Evolutionary conservation across 805 yeast species (phyloP).

Genomic region (Pichia heedii): DNA sequence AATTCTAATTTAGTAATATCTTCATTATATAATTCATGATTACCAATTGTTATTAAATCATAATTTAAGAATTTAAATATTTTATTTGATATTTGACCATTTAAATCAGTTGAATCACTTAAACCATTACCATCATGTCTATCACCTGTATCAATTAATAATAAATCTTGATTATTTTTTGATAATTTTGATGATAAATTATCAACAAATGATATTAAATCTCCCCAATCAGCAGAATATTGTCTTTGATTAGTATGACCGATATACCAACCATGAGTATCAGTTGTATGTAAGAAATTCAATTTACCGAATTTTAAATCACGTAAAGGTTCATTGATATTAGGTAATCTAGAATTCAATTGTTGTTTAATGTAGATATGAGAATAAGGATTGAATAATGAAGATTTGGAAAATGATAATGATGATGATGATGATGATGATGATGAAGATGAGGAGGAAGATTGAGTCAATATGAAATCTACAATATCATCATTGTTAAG

Average conservation of each 20-base stretch:
- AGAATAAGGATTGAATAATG: no score
- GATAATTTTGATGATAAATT: conserved; percentile 32
- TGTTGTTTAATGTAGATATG: conserved; percentile 19
- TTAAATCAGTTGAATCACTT: conserved; percentile 67
- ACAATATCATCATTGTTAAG: neutral
- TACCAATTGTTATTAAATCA: conserved; percentile 79
- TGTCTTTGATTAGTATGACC: conserved; percentile 77
- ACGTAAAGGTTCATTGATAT: conserved; percentile 33
- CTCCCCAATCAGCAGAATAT: conserved; percentile 89
- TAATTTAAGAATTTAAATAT: conserved; percentile 59
- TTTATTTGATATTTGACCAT: conserved; percentile 54
- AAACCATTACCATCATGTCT: conserved; percentile 92
- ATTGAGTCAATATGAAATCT: no score
- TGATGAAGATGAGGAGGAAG: no score
- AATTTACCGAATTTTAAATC: conserved; percentile 60
- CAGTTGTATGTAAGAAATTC: conserved; percentile 90
- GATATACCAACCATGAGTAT: conserved; percentile 94
- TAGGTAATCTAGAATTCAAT: conserved; percentile 26
- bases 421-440: neutral
- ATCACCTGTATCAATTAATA: conserved; percentile 85
- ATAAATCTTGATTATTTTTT: conserved; percentile 42
- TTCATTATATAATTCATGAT: conserved; percentile 76
- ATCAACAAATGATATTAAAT: conserved; percentile 59
- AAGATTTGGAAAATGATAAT: neutral
- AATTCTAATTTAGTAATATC: conserved; percentile 60